Evolutionary conservation across 306 rosid genomes (phyloP), one percentile per base, ranked within the genome.

Genomic region (Citrullus amarus): DNA sequence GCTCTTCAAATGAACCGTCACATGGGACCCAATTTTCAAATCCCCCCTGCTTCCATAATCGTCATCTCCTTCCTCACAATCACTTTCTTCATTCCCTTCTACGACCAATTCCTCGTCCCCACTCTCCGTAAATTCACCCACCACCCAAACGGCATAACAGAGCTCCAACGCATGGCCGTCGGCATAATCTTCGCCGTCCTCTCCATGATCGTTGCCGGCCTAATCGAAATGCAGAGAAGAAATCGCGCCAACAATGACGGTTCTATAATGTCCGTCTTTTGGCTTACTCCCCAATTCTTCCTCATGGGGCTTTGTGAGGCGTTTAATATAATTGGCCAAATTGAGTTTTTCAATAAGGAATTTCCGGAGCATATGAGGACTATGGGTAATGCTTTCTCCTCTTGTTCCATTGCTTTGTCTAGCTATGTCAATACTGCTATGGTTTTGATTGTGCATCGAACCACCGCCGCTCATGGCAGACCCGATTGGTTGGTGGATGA

Each of bases 361-460:
- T 89, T 89, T 48, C 94, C 97, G 0, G 94, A 89, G 1, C 87
- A 88, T 68, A 87, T 91, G 90, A 89, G 89, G 16, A 91, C 96
- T 53, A 71, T 88, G 18, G 94, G 91, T 0, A 94, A 92, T 69
- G 78, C 96, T 1, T 85, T 92, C 6, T 75, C 90, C 65, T 86
- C 88, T 0, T 84, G 90, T n/a, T 74, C 92, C 3, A 81, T 88
- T 53, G 97, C 89, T 14, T 51, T 80, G 44, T 76, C 97, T 5
- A 86, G 82, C 77, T 92, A 94, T 81, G 32, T 86, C 69, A 94
- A 90, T 55, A 87, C 87, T 44, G 15, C 83, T 0, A 0, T 90
- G 18, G 81, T 94, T 1, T 81, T 50, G 2, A 46, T 71, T 9
- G 89, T 94, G 65, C 93, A 88, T 43, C 82, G 77, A 38, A 59